A percentile compares a stretch with the other conserved stretches of the same genome.
These are phyloP conservation scores for Phytopythium boreale DNA, from an alignment of 352 stramenopile species.

Conservation along the genomic window DNA sequence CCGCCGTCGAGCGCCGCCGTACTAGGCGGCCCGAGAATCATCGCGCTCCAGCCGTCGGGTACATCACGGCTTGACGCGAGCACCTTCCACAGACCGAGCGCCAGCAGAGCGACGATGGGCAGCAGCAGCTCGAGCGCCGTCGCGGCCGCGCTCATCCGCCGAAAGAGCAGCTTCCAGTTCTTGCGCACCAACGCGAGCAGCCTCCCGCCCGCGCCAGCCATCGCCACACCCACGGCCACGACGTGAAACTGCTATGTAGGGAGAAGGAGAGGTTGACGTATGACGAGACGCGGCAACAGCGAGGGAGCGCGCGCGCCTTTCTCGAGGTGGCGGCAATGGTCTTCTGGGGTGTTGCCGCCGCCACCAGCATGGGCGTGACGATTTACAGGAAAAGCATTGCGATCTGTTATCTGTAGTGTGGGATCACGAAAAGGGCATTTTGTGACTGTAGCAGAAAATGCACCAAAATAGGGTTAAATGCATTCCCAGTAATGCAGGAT, in stretches of 20 bases:
- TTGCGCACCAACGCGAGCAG: constrained; percentile 7
- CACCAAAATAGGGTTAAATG: neutral
- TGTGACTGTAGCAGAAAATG: neutral
- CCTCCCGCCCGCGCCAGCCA: neutral
- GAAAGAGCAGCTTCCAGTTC: constrained; percentile 21
- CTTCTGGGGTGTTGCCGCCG: neutral
- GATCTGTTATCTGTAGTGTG: neutral
- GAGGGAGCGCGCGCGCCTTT: neutral
- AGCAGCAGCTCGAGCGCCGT: constrained; percentile 21
- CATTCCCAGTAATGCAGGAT: too few species aligned
- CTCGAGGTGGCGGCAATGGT: neutral
- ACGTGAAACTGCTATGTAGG: too few species aligned
- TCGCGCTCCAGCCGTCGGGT: constrained; percentile 15
- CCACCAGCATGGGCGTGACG: neutral
- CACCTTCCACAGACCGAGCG: constrained; percentile 10
- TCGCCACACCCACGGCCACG: neutral
- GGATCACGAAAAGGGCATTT: neutral
- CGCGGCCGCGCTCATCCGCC: constrained; percentile 15
- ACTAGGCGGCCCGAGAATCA: neutral
- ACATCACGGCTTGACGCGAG: constrained; percentile 13
- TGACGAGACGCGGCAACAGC: neutral
- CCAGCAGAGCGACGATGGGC: constrained; percentile 15
- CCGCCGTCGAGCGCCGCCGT: constrained; percentile 1
- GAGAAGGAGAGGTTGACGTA: too few species aligned
- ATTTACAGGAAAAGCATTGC: neutral